phyloP scores from a whole-genome alignment of 306 rosid species.

The Acacia acuminata region DNA sequence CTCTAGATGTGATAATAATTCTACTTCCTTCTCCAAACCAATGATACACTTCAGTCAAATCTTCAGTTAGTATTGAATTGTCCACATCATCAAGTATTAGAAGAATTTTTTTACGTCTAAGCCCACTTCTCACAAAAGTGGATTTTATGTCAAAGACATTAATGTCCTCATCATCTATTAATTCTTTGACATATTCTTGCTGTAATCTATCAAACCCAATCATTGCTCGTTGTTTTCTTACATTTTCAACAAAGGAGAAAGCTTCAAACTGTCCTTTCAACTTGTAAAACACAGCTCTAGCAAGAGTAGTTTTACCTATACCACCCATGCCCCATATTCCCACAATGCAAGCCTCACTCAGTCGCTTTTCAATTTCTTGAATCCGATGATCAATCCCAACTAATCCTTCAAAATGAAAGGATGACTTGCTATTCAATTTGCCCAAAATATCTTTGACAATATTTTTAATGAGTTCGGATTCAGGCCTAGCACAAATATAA shows the following conservation, averaged over 20 bases:
- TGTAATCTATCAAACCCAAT: neutral
- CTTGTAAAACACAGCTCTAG: neutral
- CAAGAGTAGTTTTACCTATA: neutral
- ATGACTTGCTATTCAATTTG: too few species aligned
- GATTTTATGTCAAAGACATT: neutral
- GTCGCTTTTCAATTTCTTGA: too few species aligned
- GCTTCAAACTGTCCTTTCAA: neutral
- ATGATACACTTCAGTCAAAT: neutral
- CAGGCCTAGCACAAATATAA: too few species aligned
- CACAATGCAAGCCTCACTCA: too few species aligned
- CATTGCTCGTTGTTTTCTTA: neutral
- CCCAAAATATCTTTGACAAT: too few species aligned
- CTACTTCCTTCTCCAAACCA: constrained; percentile 17
- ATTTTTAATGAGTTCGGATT: too few species aligned
- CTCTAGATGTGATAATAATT: constrained; percentile 28
- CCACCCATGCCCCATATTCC: too few species aligned
- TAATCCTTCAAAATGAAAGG: too few species aligned
- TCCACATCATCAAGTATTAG: constrained; percentile 11
- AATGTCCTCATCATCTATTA: neutral
- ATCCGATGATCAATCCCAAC: too few species aligned
- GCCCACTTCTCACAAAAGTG: neutral
- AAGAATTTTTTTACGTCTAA: neutral
- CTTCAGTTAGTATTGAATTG: neutral
- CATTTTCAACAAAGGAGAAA: constrained; percentile 8
- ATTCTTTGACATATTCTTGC: neutral